phyloP scores from a whole-genome alignment of 768 basidiomycete genomes.

The Leccinum fibrillosum region DNA sequence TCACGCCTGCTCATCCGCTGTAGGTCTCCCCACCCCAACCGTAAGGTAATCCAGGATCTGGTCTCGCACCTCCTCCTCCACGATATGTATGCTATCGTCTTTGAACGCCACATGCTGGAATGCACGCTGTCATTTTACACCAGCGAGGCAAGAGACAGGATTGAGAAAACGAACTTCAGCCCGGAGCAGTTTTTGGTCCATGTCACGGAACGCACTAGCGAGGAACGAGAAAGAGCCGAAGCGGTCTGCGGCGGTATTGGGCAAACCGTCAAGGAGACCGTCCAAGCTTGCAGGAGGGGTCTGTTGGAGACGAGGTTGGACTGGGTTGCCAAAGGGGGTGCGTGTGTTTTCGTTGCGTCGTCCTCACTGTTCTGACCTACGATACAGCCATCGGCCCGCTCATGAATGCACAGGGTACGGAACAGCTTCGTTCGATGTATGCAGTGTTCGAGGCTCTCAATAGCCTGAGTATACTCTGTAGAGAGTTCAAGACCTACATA shows the following conservation, averaged over 20 bases:
- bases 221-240: slow-evolving; percentile 56
- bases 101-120: slow-evolving; percentile 55
- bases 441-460: slow-evolving; percentile 56
- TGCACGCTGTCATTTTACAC: slow-evolving; percentile 52
- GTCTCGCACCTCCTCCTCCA: slow-evolving; percentile 56
- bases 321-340: slow-evolving; percentile 43
- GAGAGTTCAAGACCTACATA: slow-evolving; percentile 60
- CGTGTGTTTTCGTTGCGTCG: slow-evolving; percentile 32
- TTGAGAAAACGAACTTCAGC: slow-evolving; percentile 29
- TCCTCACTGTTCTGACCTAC: slow-evolving; percentile 19
- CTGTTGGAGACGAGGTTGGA: slow-evolving; percentile 43
- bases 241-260: slow-evolving; percentile 45
- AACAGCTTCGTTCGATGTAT: slow-evolving; percentile 53
- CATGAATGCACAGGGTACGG: slow-evolving; percentile 45
- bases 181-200: slow-evolving; percentile 56
- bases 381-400: slow-evolving; percentile 50
- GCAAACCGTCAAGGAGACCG: slow-evolving; percentile 46
- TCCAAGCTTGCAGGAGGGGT: slow-evolving; percentile 52
- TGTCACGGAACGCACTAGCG: slow-evolving; percentile 42
- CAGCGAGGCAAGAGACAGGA: slow-evolving; percentile 42
- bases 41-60: slow-evolving; percentile 46
- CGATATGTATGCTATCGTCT: slow-evolving; percentile 49
- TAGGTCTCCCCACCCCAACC: slow-evolving; percentile 38
- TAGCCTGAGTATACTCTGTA: slow-evolving; percentile 49
- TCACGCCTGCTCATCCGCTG: not conserved